These are phyloP conservation scores for Trichoderma gamsii DNA, from an alignment of 495 filamentous ascomycete genomes.

Conservation along the genomic window DNA sequence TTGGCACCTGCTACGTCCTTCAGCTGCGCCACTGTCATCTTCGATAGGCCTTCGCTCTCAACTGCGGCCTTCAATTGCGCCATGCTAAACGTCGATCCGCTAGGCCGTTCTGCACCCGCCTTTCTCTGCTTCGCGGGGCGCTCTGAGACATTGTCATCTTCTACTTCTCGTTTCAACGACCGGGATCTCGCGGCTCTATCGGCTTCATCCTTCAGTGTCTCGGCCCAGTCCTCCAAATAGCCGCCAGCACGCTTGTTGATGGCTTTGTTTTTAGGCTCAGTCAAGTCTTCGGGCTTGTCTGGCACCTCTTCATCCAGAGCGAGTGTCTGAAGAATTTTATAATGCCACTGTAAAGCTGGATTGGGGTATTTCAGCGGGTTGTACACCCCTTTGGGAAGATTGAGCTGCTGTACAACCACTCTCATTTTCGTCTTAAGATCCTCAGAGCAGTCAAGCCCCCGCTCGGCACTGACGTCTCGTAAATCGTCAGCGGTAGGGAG, in stretches of 20 bases:
- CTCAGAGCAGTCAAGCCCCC: constrained; percentile 57
- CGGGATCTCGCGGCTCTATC: constrained; percentile 27
- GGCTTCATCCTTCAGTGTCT: constrained; percentile 52
- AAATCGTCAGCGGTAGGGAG: constrained; percentile 91
- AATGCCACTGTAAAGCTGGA: constrained; percentile 95
- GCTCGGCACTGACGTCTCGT: constrained; percentile 56
- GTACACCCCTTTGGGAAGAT: constrained; percentile 80
- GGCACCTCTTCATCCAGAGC: constrained; percentile 91
- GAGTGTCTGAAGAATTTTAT: constrained; percentile 85
- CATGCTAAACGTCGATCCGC: constrained; percentile 40
- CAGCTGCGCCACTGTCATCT: constrained; percentile 65
- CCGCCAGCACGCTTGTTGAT: constrained; percentile 82
- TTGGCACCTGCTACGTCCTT: constrained; percentile 62
- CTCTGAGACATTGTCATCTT: constrained; percentile 32
- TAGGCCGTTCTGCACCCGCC: constrained; percentile 23
- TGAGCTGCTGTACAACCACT: constrained; percentile 72
- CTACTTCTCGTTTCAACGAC: constrained; percentile 39
- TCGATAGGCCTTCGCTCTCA: constrained; percentile 55
- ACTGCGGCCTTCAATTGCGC: constrained; percentile 52
- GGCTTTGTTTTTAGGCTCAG: constrained; percentile 66
- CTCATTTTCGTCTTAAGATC: constrained; percentile 75
- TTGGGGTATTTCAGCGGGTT: constrained; percentile 87
- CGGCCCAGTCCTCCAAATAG: constrained; percentile 70
- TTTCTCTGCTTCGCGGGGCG: constrained; percentile 36
- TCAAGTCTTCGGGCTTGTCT: constrained; percentile 72